Conservation (phyloP, 768 basidiomycete genomes). For the Phanerodontia chrysosporium region DNA sequence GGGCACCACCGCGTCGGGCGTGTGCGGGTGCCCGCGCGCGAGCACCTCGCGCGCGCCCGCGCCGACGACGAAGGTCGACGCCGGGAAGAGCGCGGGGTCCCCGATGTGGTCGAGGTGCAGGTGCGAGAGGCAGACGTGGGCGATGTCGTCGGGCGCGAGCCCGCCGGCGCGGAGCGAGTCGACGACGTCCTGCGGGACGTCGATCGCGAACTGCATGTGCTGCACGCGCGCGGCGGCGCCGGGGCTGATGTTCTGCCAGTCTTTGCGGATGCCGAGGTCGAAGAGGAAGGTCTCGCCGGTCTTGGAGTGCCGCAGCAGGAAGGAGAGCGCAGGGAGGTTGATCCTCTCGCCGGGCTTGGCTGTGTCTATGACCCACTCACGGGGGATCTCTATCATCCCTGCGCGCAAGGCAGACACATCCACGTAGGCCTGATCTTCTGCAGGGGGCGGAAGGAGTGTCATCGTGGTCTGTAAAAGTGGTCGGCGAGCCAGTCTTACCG, state of each 20-base stretch:
- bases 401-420: slow-evolving; percentile 53
- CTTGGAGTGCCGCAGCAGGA: slow-evolving; percentile 47
- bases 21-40: slow-evolving; percentile 37
- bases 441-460: slow-evolving; percentile 30
- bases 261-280: slow-evolving; percentile 50
- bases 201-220: slow-evolving; percentile 48
- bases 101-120: slow-evolving; percentile 56
- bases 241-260: slow-evolving; percentile 1
- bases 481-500: too few species aligned
- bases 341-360: slow-evolving; percentile 15
- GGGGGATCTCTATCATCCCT: slow-evolving; percentile 38
- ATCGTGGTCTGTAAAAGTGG: not conserved
- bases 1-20: slow-evolving; percentile 34
- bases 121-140: slow-evolving; percentile 42
- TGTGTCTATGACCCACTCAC: slow-evolving; percentile 32
- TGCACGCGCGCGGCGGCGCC: slow-evolving; percentile 5
- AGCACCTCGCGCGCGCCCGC: slow-evolving; percentile 33
- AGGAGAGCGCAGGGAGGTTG: slow-evolving; percentile 43
- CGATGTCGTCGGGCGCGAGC: slow-evolving; percentile 29
- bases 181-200: slow-evolving; percentile 30
- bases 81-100: slow-evolving; percentile 40
- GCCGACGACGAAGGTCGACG: slow-evolving; percentile 46
- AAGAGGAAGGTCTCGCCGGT: slow-evolving; percentile 36
- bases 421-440: slow-evolving; percentile 44
- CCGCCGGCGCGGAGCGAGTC: slow-evolving; percentile 52